Evolutionary conservation across 805 yeast genomes (phyloP).

Genomic region (Priceomyces melissophilus): DNA sequence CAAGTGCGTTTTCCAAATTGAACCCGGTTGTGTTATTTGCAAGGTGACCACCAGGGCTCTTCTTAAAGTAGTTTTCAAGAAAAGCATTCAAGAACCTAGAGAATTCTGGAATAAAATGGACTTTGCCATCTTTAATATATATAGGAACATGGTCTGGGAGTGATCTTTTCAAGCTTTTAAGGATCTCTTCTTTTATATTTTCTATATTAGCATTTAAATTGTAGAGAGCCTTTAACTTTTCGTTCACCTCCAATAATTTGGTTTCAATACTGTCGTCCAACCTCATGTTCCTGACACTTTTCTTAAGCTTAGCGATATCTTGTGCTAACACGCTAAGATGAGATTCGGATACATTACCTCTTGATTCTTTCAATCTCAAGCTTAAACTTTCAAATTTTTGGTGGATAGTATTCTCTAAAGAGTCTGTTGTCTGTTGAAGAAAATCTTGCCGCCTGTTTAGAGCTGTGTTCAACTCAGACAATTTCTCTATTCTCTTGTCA

Average conservation of each 20-base stretch:
- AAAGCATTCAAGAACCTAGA: slow-evolving; percentile 31
- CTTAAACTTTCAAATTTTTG: slow-evolving; percentile 16
- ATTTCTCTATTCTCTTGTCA: slow-evolving; percentile 11
- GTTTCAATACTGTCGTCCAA: slow-evolving; percentile 9
- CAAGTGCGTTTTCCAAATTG: slow-evolving; percentile 24
- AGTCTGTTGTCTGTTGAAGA: slow-evolving; percentile 14
- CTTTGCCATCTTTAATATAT: slow-evolving; percentile 26
- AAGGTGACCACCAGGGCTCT: background rate
- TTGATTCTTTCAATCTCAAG: slow-evolving; percentile 8
- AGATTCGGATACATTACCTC: slow-evolving; percentile 3
- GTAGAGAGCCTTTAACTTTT: slow-evolving; percentile 13
- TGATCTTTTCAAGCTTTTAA: slow-evolving; percentile 15
- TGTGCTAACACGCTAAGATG: slow-evolving; percentile 8
- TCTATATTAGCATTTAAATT: slow-evolving; percentile 11
- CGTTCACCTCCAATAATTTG: slow-evolving; percentile 14
- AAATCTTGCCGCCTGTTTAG: slow-evolving; percentile 18
- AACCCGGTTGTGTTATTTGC: slow-evolving; percentile 3
- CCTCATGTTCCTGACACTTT: slow-evolving; percentile 7
- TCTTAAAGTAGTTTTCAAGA: slow-evolving; percentile 23
- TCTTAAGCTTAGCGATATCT: slow-evolving; percentile 13
- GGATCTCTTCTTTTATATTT: slow-evolving; percentile 13
- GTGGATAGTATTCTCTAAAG: slow-evolving; percentile 10
- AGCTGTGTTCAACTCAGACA: slow-evolving; percentile 13
- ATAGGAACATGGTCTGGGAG: slow-evolving; percentile 33
- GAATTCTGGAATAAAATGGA: slow-evolving; percentile 40